Evolutionary conservation across 139 green algal species (phyloP), one percentile per base, ranked within the genome.

Genomic region (Penium margaritaceum): DNA sequence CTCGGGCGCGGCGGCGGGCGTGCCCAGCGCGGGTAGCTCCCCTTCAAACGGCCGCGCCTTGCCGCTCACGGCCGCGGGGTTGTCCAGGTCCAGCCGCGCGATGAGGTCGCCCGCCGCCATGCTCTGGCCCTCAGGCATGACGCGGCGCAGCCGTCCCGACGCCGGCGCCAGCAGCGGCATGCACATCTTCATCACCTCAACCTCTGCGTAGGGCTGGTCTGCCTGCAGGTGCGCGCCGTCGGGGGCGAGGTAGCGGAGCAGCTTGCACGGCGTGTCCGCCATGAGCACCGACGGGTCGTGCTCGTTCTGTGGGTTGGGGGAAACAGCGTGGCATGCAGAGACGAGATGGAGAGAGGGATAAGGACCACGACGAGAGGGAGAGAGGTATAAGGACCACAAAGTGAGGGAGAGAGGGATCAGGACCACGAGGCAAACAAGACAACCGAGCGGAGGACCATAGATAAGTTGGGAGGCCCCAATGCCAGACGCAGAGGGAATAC

Each of bases 171-270:
- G n/a, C 36, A 83, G 47, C 34, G 74, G 77, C 77, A 83, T 84
- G 60, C 68, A 76, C 77, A 83, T 83, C 47, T 83, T 83, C 77
- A 83, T 83, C 6, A 78, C 77, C 38, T 83, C 77, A 14, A 83
- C 75, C 32, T 83, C 75, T 3, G 77, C 77, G 32, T 83, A 83
- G 3, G 77, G 46, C 51, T 68, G 21, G 58, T 77, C 57, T 5
- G 67, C 67, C 15, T 35, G 29, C 19, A 84, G 47, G 12, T 72
- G 81, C 2, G 34, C 58, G 3, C 70, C 75, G 43, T 87, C 72
- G 2, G 38, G n/a, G 14, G 81, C 76, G 27, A 87, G 72, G 43
- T 77, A 84, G 12, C 72, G 63, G 3, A 87, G 9, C 17, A 87
- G 67, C 51, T 83, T 83, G 14, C 81, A 84, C 5, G 76, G 36